Base-by-base conservation (phyloP, 208 protist species). In the Spongospora subterranea region DNA sequence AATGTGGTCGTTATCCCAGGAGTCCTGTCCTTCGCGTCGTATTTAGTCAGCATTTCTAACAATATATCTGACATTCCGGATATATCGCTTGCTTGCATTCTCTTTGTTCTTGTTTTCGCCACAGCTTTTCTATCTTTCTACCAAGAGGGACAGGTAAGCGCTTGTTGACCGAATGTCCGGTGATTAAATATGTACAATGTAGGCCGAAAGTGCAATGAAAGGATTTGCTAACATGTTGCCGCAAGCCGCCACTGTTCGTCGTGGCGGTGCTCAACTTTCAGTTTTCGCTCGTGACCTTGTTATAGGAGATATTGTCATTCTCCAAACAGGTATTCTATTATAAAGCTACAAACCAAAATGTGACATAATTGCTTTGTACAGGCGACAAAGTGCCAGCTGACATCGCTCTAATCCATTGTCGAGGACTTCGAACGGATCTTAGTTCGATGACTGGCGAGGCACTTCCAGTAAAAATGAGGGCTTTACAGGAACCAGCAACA, bases 351-450 rank as follows among this genome's bases (percentile, higher is more conserved):
- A 20, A 39, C 17, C n/a, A 43, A 35, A 45, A 45, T 82, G n/a
- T 39, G 71, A 35, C 71, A 39, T 82, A 45, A 20, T 35, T 40
- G 71, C n/a, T 53, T 32, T n/a, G 11, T 43, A 13, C 50, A 64
- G 88, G 88, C 29, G 88, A 89, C 45, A 40, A 46, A 40, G 46
- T 89, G 43, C 88, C 88, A 35, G 88, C 88, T 46, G 88, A 89
- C 29, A 35, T 89, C n/a, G 88, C 46, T 13, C 20, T 89, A 43
- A 6, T 89, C 11, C n/a, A 35, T 20, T 35, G 35, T 43, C 71
- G 71, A 35, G 71, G 71, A 45, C 71, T 82, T 35, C 71, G 71
- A 20, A 35, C 40, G 17, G 71, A 82, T 82, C n/a, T 82, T 13
- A 82, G 71, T 82, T 82, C 71, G 71, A 82, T 82, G 71, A 82